phyloP scores from a whole-genome alignment of 352 stramenopile genomes.

The Globisporangium cederbergense region DNA sequence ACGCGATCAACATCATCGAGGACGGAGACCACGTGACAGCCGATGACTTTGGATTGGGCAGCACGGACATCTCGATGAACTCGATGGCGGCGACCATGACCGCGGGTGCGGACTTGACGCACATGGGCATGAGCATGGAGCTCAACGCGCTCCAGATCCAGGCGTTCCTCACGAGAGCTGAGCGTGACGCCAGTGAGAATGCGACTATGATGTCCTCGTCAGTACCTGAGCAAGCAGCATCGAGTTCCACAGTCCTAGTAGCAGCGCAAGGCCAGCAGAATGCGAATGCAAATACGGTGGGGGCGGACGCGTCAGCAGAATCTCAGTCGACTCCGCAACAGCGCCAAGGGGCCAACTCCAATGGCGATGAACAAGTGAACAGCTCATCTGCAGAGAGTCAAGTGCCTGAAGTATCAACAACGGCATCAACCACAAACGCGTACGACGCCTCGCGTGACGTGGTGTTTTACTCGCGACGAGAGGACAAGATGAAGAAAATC shows the following conservation, averaged over 20 bases:
- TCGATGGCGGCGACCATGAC: slow-evolving; percentile 29
- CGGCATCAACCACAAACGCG: slow-evolving; percentile 19
- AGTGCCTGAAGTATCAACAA: not conserved
- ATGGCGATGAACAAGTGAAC: not conserved
- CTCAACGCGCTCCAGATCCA: slow-evolving; percentile 55
- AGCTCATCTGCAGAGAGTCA: not conserved
- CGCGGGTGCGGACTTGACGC: slow-evolving; percentile 25
- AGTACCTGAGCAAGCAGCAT: not conserved
- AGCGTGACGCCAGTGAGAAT: slow-evolving; percentile 15
- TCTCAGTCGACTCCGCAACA: not conserved
- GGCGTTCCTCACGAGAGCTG: slow-evolving; percentile 38
- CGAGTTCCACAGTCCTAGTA: not conserved
- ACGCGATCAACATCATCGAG: slow-evolving; percentile 44
- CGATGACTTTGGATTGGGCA: slow-evolving; percentile 47
- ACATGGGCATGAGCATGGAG: slow-evolving; percentile 63
- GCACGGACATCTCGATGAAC: slow-evolving; percentile 41
- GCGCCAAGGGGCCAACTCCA: not conserved
- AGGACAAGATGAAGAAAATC: slow-evolving; percentile 64
- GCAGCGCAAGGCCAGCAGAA: not conserved
- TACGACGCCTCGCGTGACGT: slow-evolving; percentile 27
- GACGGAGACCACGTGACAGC: slow-evolving; percentile 44
- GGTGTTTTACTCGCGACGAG: slow-evolving; percentile 45
- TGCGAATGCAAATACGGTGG: not conserved
- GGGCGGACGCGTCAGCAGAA: not conserved
- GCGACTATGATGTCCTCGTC: not conserved